Evolutionary conservation across 805 yeast species (phyloP).

Genomic region (Saccharomycopsis javanensis): DNA sequence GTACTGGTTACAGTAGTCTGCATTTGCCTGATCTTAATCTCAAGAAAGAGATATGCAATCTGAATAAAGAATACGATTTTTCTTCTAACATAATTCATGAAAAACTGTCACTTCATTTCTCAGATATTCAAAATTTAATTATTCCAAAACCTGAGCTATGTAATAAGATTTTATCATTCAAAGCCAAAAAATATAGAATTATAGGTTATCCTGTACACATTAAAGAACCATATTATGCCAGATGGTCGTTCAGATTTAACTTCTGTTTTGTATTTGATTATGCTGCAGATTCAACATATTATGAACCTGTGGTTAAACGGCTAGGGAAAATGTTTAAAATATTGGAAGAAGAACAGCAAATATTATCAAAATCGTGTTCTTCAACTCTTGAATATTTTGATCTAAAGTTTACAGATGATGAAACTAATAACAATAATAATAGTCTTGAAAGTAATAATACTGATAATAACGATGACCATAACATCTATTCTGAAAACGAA

Average conservation of each 20-base stretch:
- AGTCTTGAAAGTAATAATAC: not conserved
- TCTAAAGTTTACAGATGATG: not conserved
- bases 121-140: slow-evolving; percentile 76
- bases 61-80: not conserved
- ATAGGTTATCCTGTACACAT: slow-evolving; percentile 87
- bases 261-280: slow-evolving; percentile 86
- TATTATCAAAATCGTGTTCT: slow-evolving; percentile 43
- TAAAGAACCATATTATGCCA: slow-evolving; percentile 61
- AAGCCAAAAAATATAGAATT: slow-evolving; percentile 59
- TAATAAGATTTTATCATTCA: slow-evolving; percentile 66
- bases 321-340: slow-evolving; percentile 84
- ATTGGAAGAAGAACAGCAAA: slow-evolving; percentile 78
- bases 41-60: not conserved
- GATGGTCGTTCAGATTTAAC: slow-evolving; percentile 90
- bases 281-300: slow-evolving; percentile 72
- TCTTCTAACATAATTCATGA: slow-evolving; percentile 21
- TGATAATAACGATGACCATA: not conserved
- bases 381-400: slow-evolving; percentile 7
- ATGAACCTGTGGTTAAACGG: slow-evolving; percentile 74
- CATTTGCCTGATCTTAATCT: not conserved
- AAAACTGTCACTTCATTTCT: slow-evolving; percentile 39
- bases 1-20: not conserved
- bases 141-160: slow-evolving; percentile 92
- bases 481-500: not conserved
- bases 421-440: not conserved